Conservation (phyloP, 257 asterid species). For the Leonotis leonurus region DNA sequence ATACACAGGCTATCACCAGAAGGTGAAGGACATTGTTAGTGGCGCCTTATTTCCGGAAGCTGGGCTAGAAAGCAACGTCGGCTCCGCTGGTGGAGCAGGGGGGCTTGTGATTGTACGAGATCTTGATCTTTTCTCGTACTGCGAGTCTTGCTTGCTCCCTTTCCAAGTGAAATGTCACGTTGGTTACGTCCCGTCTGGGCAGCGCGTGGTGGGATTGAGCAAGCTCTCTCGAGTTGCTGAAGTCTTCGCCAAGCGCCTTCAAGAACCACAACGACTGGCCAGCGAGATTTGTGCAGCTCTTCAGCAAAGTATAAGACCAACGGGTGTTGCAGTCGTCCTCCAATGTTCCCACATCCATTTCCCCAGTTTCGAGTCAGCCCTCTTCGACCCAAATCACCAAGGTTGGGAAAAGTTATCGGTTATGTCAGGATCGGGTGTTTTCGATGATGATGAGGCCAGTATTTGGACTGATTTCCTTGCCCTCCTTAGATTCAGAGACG, state of each 20-base stretch:
- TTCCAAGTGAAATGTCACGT: constrained; percentile 89
- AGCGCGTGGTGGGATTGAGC: constrained; percentile 82
- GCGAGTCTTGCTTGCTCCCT: constrained; percentile 94
- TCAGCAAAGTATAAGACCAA: constrained; percentile 65
- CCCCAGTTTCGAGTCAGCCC: constrained; percentile 43
- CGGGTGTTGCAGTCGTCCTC: constrained; percentile 81
- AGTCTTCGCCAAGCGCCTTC: constrained; percentile 79
- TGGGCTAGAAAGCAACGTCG: constrained; percentile 65
- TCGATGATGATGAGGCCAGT: constrained; percentile 41
- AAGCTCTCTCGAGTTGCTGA: constrained; percentile 91
- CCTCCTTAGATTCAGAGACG: constrained; percentile 51
- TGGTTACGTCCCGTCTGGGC: constrained; percentile 81
- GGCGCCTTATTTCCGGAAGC: constrained; percentile 90
- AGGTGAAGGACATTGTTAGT: constrained; percentile 64
- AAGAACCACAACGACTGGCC: constrained; percentile 83
- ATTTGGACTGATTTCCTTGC: constrained; percentile 70
- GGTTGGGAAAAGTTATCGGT: constrained; percentile 48
- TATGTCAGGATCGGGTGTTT: constrained; percentile 73
- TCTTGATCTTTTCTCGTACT: constrained; percentile 83
- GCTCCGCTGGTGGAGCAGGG: constrained; percentile 87
- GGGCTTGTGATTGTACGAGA: constrained; percentile 95
- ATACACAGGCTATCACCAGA: constrained; percentile 62
- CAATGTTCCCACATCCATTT: constrained; percentile 72
- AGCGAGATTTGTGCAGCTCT: constrained; percentile 62
- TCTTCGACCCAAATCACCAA: constrained; percentile 41